Conservation (phyloP, 495 filamentous ascomycete species). For the Neurospora pannonica region DNA sequence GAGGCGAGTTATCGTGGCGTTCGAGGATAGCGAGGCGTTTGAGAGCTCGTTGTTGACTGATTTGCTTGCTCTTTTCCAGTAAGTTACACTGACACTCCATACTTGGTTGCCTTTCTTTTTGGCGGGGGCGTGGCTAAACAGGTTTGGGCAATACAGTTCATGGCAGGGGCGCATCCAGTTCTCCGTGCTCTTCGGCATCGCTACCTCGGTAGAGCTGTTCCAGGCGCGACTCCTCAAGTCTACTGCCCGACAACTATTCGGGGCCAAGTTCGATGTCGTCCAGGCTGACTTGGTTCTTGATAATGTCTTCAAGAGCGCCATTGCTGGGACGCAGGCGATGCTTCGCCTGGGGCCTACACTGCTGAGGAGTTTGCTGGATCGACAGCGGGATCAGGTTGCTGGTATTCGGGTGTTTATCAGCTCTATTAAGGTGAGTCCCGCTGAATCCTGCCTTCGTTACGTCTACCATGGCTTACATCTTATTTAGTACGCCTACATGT, state of each 20-base stretch:
- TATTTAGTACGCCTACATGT: slow-evolving; percentile 82
- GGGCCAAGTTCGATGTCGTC: slow-evolving; percentile 76
- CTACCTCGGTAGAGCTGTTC: slow-evolving; percentile 84
- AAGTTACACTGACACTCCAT: slow-evolving; percentile 13
- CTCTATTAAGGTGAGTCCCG: slow-evolving; percentile 61
- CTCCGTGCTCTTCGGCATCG: slow-evolving; percentile 76
- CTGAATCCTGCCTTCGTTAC: not conserved
- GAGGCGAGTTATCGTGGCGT: slow-evolving; percentile 60
- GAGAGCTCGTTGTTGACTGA: slow-evolving; percentile 71
- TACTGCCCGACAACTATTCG: slow-evolving; percentile 59
- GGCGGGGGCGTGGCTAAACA: slow-evolving; percentile 2
- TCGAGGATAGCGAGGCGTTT: slow-evolving; percentile 91
- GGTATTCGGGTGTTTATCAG: slow-evolving; percentile 72
- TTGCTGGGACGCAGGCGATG: slow-evolving; percentile 42
- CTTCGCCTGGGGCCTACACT: slow-evolving; percentile 61
- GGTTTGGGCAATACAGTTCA: slow-evolving; percentile 40
- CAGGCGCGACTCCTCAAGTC: slow-evolving; percentile 73
- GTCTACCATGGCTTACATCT: not conserved
- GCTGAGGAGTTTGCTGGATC: slow-evolving; percentile 57
- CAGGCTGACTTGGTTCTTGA: slow-evolving; percentile 67
- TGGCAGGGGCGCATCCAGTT: slow-evolving; percentile 90
- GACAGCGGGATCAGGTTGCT: slow-evolving; percentile 77
- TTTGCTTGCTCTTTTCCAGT: slow-evolving; percentile 70
- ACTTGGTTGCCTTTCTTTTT: not conserved
- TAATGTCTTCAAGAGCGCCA: slow-evolving; percentile 62